phyloP scores from a whole-genome alignment of 148 eudicot genomes.

The Nepenthes gracilis region DNA sequence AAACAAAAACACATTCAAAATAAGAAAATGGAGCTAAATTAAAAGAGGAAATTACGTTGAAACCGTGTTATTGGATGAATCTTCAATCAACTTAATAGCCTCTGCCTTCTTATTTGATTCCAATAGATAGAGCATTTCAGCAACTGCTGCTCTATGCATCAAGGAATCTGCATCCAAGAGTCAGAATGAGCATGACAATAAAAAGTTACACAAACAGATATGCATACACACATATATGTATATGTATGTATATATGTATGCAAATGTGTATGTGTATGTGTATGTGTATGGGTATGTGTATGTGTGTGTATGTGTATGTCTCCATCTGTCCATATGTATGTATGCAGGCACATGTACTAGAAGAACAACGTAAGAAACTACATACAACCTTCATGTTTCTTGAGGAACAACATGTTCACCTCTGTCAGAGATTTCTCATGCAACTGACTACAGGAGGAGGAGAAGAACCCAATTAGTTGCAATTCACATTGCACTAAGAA shows the following conservation, averaged over 20 bases:
- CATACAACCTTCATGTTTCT: slow-evolving; percentile 58
- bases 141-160: slow-evolving; percentile 89
- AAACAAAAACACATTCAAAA: background rate
- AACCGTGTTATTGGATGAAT: slow-evolving; percentile 36
- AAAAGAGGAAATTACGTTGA: slow-evolving; percentile 33
- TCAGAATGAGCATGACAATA: background rate
- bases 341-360: background rate
- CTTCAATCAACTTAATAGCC: slow-evolving; percentile 66
- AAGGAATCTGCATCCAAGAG: slow-evolving; percentile 48
- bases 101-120: slow-evolving; percentile 68
- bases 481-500: background rate
- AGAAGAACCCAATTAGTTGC: slow-evolving; percentile 1
- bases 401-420: slow-evolving; percentile 66
- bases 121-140: slow-evolving; percentile 72
- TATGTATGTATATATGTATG: no score
- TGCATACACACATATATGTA: no score
- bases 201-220: background rate
- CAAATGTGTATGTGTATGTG: no score
- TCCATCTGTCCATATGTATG: no score
- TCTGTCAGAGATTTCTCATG: slow-evolving; percentile 59
- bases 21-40: background rate
- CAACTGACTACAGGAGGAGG: slow-evolving; percentile 48
- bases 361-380: background rate
- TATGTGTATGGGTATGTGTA: no score
- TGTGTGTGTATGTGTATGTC: no score